phyloP scores from a whole-genome alignment of 495 filamentous ascomycete species.

The Penicillium chermesinum region DNA sequence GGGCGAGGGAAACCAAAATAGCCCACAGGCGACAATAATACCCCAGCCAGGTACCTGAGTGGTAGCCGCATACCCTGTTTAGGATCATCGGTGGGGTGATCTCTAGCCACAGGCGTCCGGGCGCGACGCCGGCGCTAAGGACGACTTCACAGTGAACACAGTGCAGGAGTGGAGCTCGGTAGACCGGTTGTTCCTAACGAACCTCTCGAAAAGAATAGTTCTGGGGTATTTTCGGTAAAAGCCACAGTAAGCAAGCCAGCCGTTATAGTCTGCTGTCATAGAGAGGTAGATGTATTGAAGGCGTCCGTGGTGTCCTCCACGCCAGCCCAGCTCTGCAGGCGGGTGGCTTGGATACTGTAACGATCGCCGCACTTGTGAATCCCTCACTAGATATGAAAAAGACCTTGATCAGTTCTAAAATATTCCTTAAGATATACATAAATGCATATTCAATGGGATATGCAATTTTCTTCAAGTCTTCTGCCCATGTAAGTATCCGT shows the following conservation, averaged over 20 bases:
- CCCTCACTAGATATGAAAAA: too few species aligned
- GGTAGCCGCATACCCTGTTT: too few species aligned
- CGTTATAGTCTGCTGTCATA: too few species aligned
- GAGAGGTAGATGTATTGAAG: too few species aligned
- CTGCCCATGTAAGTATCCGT: background rate
- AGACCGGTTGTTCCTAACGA: background rate
- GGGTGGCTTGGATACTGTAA: background rate
- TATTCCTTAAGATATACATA: too few species aligned
- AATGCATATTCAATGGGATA: background rate
- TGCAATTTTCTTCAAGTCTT: background rate
- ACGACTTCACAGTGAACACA: slow-evolving; percentile 1
- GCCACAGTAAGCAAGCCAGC: too few species aligned
- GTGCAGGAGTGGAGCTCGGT: slow-evolving; percentile 2
- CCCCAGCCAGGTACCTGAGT: background rate
- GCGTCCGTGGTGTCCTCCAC: too few species aligned
- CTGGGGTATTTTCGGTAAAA: too few species aligned
- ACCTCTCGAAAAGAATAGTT: too few species aligned
- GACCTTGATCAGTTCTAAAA: too few species aligned
- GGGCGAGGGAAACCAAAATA: background rate
- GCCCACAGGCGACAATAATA: background rate
- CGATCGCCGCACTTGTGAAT: background rate
- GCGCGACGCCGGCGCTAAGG: slow-evolving; percentile 19
- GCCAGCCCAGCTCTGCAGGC: too few species aligned
- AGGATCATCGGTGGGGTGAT: background rate
- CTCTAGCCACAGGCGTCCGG: background rate